phyloP scores from a whole-genome alignment of 139 green algal species.

The Micractinium conductrix region DNA sequence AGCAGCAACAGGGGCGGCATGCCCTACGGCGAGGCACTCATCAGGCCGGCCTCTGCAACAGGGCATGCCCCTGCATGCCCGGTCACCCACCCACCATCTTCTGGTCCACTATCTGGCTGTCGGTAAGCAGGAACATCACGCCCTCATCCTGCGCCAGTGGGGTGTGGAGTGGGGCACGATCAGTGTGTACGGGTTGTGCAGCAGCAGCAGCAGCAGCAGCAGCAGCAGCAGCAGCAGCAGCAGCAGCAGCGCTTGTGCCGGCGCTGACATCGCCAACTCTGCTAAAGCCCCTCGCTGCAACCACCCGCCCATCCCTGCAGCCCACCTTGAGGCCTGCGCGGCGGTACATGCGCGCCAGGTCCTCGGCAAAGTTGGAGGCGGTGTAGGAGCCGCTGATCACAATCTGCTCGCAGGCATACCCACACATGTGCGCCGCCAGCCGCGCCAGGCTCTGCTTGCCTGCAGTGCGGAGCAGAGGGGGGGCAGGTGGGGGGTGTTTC shows the following conservation, averaged over 20 bases:
- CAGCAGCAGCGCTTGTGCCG: too few relatives aligned
- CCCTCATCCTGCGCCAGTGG: constrained; percentile 66
- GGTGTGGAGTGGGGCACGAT: background rate
- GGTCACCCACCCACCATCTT: constrained; percentile 67
- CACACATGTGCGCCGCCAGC: constrained; percentile 84
- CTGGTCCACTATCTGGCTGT: constrained; percentile 87
- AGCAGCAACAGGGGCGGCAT: too few relatives aligned
- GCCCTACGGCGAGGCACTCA: too few relatives aligned
- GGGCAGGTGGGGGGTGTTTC: too few relatives aligned
- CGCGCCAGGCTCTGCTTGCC: constrained; percentile 87
- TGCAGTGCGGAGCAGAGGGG: background rate
- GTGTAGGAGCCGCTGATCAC: constrained; percentile 87
- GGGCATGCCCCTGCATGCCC: too few relatives aligned
- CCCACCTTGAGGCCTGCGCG: constrained; percentile 75
- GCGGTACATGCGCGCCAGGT: constrained; percentile 92
- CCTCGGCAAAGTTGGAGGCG: constrained; percentile 87
- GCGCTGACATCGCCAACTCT: too few relatives aligned
- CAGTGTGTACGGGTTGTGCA: too few relatives aligned
- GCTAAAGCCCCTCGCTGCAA: too few relatives aligned
- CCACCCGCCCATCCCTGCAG: background rate
- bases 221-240: too few relatives aligned
- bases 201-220: too few relatives aligned
- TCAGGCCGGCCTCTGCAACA: too few relatives aligned
- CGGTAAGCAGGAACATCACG: constrained; percentile 89
- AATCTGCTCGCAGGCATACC: constrained; percentile 77